phyloP scores from a whole-genome alignment of 257 asterid species.

The Henckelia pumila region DNA sequence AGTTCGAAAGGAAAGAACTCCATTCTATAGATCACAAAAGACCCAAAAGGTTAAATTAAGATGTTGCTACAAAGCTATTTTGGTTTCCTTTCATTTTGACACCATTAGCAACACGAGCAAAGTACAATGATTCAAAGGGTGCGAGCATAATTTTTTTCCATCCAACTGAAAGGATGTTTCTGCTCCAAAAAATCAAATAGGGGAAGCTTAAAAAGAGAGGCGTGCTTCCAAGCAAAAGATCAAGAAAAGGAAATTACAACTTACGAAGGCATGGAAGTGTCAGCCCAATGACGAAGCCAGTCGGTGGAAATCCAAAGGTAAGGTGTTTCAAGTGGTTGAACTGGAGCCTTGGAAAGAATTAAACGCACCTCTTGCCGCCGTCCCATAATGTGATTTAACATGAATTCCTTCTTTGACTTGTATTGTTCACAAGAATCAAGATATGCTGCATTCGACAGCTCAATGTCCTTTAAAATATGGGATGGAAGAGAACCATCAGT shows the following conservation, averaged over 20 bases:
- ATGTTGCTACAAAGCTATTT: no score
- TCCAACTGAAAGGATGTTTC: not conserved
- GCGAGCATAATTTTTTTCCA: not conserved
- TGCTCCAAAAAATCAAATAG: slow-evolving; percentile 9
- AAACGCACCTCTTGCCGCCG: slow-evolving; percentile 87
- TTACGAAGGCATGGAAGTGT: slow-evolving; percentile 62
- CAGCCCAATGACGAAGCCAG: slow-evolving; percentile 99
- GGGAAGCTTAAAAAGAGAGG: slow-evolving; percentile 11
- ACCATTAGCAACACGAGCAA: no score
- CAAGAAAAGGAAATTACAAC: slow-evolving; percentile 28
- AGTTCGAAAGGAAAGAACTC: slow-evolving; percentile 11
- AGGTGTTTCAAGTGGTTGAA: slow-evolving; percentile 52
- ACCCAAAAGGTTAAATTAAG: not conserved
- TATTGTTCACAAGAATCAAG: slow-evolving; percentile 66
- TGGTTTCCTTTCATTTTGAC: no score
- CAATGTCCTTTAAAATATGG: slow-evolving; percentile 70
- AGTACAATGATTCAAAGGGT: slow-evolving; percentile 10
- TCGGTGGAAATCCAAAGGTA: slow-evolving; percentile 88
- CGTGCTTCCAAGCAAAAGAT: slow-evolving; percentile 6
- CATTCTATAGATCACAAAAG: not conserved
- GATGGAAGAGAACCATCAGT: slow-evolving; percentile 52
- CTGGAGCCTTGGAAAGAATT: slow-evolving; percentile 82
- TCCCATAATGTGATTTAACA: slow-evolving; percentile 51
- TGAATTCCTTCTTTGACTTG: slow-evolving; percentile 58
- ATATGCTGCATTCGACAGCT: slow-evolving; percentile 45